Percentiles rank a stretch among this genome's conserved stretches.
phyloP scores from a whole-genome alignment of 352 stramenopile genomes.

The Globisporangium lucens region DNA sequence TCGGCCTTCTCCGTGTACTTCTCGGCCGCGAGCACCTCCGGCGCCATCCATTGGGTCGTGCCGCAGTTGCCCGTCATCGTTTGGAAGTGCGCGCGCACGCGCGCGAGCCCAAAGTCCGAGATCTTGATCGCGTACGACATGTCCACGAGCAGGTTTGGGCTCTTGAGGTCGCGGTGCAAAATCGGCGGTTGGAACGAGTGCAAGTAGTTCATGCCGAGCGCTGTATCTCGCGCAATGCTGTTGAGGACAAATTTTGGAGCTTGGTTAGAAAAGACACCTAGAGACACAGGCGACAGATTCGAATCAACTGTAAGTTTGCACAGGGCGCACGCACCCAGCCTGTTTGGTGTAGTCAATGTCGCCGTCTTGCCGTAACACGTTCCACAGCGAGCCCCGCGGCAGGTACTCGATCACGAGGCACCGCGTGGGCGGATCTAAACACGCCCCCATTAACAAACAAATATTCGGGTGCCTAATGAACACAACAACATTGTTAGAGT shows the following conservation, averaged over 20 bases:
- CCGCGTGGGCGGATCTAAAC: slow-evolving; percentile 68
- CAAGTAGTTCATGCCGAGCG: slow-evolving; percentile 86
- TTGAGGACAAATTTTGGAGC: background rate
- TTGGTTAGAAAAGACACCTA: background rate
- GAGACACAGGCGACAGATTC: background rate
- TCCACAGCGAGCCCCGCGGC: slow-evolving; percentile 78
- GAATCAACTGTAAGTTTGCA: background rate
- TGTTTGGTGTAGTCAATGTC: slow-evolving; percentile 71
- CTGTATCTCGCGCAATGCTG: slow-evolving; percentile 78
- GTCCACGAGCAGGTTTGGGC: slow-evolving; percentile 79
- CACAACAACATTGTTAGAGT: background rate
- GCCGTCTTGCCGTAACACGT: slow-evolving; percentile 78
- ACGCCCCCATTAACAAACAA: slow-evolving; percentile 81
- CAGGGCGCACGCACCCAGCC: slow-evolving; percentile 37
- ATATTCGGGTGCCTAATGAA: slow-evolving; percentile 78
- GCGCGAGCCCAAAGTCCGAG: slow-evolving; percentile 85
- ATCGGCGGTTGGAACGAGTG: slow-evolving; percentile 86
- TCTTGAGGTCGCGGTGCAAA: slow-evolving; percentile 86
- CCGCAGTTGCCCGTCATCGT: slow-evolving; percentile 88
- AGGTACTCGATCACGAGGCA: slow-evolving; percentile 88
- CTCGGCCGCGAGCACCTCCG: slow-evolving; percentile 74
- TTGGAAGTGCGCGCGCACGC: slow-evolving; percentile 81
- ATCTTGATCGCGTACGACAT: slow-evolving; percentile 84
- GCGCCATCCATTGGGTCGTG: slow-evolving; percentile 87
- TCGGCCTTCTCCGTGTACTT: slow-evolving; percentile 89